Conservation (phyloP, 306 rosid genomes). For the Sindora glabra region DNA sequence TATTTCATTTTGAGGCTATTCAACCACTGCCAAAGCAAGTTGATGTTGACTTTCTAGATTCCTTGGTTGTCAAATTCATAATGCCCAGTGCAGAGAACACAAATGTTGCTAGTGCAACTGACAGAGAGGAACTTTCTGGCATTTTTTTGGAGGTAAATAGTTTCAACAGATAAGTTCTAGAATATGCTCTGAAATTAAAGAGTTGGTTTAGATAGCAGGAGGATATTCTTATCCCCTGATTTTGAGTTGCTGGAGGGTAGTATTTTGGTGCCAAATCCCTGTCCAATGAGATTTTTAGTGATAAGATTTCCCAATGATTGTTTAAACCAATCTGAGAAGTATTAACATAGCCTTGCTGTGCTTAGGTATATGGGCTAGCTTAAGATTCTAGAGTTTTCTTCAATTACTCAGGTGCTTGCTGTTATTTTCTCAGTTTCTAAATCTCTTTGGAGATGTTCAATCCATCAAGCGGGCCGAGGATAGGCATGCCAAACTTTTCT, state of each 20-base stretch:
- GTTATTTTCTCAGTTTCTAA: conserved; percentile 65
- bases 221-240: not conserved
- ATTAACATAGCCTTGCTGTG: too few species aligned
- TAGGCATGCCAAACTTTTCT: conserved; percentile 86
- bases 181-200: not conserved
- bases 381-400: too few species aligned
- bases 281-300: too few species aligned
- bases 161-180: not conserved
- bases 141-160: conserved; percentile 74
- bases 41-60: conserved; percentile 65
- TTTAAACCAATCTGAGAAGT: not conserved
- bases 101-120: conserved; percentile 44
- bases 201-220: not conserved
- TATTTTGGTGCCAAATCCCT: too few species aligned
- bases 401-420: not conserved
- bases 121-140: conserved; percentile 85
- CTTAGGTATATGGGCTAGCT: too few species aligned
- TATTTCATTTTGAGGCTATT: conserved; percentile 85
- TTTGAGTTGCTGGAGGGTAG: not conserved
- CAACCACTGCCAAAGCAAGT: conserved; percentile 64
- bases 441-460: conserved; percentile 84
- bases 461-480: conserved; percentile 89
- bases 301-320: not conserved
- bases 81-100: conserved; percentile 58
- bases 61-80: conserved; percentile 66